These are phyloP conservation scores for Quercus lobata DNA, from an alignment of 331 rosid genomes.

Conservation along the genomic window DNA sequence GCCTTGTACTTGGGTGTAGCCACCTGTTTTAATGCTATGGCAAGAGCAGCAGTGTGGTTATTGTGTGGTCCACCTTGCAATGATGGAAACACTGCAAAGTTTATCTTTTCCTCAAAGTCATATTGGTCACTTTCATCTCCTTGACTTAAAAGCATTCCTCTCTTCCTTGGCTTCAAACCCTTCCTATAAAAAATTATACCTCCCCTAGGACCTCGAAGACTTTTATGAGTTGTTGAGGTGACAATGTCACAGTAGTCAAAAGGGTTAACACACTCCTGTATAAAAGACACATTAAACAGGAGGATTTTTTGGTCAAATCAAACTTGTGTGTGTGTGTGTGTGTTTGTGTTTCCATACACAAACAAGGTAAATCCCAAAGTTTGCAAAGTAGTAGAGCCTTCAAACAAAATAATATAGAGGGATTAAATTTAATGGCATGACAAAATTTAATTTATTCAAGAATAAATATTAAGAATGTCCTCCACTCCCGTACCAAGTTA, in stretches of 20 bases:
- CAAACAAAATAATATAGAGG: not conserved
- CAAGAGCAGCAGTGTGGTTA: constrained; percentile 88
- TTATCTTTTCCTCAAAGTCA: constrained; percentile 82
- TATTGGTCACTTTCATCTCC: constrained; percentile 68
- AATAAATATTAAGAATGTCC: not conserved
- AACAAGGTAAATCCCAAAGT: not conserved
- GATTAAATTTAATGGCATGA: not conserved
- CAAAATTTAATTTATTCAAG: not conserved
- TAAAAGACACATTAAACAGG: not conserved
- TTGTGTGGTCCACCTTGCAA: constrained; percentile 93
- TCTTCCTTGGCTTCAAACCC: constrained; percentile 74
- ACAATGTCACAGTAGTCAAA: constrained; percentile 84
- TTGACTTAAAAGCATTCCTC: constrained; percentile 59
- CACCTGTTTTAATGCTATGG: constrained; percentile 78
- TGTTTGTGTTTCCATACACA: not conserved
- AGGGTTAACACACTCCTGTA: constrained; percentile 75
- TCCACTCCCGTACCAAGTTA: not conserved
- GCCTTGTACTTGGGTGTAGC: constrained; percentile 69
- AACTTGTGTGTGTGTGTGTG: not conserved
- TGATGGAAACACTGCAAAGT: constrained; percentile 81
- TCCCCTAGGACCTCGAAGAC: constrained; percentile 92
- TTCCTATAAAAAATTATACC: constrained; percentile 80
- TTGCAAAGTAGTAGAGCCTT: not conserved
- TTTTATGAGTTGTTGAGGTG: constrained; percentile 87
- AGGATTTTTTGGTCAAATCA: not conserved